A percentile compares a stretch with the other conserved stretches of the same genome.
phyloP scores from a whole-genome alignment of 768 basidiomycete species.

The Auriscalpium orientale region DNA sequence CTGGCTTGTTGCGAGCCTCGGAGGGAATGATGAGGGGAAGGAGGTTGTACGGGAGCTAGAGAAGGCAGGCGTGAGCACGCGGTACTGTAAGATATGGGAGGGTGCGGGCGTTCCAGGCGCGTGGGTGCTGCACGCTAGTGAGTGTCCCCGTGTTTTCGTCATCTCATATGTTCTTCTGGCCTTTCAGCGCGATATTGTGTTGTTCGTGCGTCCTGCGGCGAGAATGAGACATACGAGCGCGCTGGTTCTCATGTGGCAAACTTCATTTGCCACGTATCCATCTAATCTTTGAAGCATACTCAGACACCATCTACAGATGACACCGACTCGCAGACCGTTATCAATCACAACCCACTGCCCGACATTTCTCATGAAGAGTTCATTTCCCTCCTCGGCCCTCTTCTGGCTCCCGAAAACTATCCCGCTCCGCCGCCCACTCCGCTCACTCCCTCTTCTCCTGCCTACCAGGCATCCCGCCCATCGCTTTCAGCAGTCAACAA shows the following conservation, averaged over 20 bases:
- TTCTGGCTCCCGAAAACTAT: constrained; percentile 78
- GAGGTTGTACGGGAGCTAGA: constrained; percentile 60
- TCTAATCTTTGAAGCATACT: no score
- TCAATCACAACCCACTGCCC: constrained; percentile 83
- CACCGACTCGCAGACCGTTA: constrained; percentile 55
- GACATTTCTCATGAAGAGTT: constrained; percentile 87
- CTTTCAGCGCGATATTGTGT: no score
- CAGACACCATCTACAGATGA: constrained; percentile 32
- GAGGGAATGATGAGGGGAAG: constrained; percentile 62
- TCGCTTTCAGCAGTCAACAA: constrained; percentile 25
- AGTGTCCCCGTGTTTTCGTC: constrained; percentile 10
- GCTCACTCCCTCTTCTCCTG: constrained; percentile 9
- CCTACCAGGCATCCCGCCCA: constrained; percentile 15
- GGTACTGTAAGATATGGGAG: constrained; percentile 68
- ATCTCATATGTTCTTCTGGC: background rate
- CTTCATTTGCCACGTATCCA: no score
- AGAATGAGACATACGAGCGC: no score
- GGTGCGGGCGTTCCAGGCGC: constrained; percentile 69
- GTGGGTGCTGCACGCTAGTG: constrained; percentile 74
- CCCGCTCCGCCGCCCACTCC: constrained; percentile 24
- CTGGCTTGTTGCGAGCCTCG: constrained; percentile 66
- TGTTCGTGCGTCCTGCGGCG: no score
- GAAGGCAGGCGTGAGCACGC: constrained; percentile 57
- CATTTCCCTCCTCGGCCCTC: constrained; percentile 68
- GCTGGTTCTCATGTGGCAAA: no score